phyloP scores from a whole-genome alignment of 345 rosid species.

The Eucalyptus fibrosa region DNA sequence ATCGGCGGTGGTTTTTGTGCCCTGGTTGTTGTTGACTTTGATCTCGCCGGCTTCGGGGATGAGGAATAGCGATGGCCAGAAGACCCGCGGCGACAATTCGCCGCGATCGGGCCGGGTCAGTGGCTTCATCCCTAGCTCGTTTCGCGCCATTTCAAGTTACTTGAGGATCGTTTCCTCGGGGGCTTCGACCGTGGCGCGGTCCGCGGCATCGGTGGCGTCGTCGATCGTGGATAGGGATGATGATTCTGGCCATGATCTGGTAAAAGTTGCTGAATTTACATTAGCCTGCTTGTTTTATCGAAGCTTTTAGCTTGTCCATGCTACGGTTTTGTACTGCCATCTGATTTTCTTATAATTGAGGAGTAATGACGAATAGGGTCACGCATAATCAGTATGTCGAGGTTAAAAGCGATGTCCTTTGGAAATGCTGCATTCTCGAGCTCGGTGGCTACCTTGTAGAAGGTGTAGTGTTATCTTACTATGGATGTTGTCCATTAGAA shows the following conservation, averaged over 20 bases:
- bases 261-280: not conserved
- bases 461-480: not conserved
- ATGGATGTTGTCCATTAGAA: not conserved
- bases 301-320: not conserved
- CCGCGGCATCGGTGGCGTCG: conserved; percentile 75
- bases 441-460: not conserved
- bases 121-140: conserved; percentile 61
- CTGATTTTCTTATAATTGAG: not conserved
- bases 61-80: conserved; percentile 57
- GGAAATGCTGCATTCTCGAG: not conserved
- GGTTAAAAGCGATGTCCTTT: not conserved
- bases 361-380: not conserved
- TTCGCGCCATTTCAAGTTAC: conserved; percentile 70
- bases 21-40: conserved; percentile 17
- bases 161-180: conserved; percentile 75
- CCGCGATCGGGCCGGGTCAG: not conserved
- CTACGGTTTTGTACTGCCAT: not conserved
- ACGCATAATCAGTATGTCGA: not conserved
- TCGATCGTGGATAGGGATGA: conserved; percentile 59
- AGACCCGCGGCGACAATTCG: conserved; percentile 1
- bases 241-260: conserved; percentile 63
- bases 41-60: conserved; percentile 21
- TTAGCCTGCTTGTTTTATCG: not conserved
- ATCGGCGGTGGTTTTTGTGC: conserved; percentile 1
- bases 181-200: conserved; percentile 78